These are phyloP conservation scores for Reutealis trisperma DNA, from an alignment of 345 rosid genomes.

Conservation along the genomic window DNA sequence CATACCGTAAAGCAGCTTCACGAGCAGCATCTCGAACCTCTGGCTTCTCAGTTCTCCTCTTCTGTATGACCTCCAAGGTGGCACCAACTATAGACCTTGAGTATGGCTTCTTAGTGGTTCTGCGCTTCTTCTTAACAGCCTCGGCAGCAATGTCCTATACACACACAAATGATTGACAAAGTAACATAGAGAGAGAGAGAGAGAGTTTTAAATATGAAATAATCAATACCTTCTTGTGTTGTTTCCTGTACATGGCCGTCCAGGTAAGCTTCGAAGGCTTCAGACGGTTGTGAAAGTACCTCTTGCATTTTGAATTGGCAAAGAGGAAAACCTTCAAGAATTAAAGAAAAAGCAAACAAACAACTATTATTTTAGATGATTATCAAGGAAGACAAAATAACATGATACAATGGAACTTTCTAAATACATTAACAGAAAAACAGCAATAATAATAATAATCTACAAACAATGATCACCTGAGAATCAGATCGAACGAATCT, in stretches of 20 bases:
- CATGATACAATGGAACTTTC: neutral
- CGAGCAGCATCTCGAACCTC: slow-evolving; percentile 73
- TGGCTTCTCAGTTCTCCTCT: slow-evolving; percentile 63
- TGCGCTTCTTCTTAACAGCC: slow-evolving; percentile 61
- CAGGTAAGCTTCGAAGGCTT: slow-evolving; percentile 94
- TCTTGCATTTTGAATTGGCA: slow-evolving; percentile 82
- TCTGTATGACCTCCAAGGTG: slow-evolving; percentile 70
- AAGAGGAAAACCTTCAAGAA: slow-evolving; percentile 77
- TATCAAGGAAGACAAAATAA: neutral
- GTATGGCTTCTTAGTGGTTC: slow-evolving; percentile 62
- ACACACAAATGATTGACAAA: neutral
- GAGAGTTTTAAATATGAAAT: neutral
- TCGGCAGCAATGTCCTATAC: slow-evolving; percentile 60
- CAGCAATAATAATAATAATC: too few species aligned
- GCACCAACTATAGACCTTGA: slow-evolving; percentile 78
- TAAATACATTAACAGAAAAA: neutral
- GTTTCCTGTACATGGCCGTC: slow-evolving; percentile 76
- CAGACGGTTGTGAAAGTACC: slow-evolving; percentile 88
- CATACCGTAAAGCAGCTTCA: slow-evolving; percentile 60
- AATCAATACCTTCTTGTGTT: slow-evolving; percentile 60
- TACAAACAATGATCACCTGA: slow-evolving; percentile 39
- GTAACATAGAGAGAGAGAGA: neutral
- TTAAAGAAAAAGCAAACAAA: neutral
- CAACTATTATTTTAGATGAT: neutral
- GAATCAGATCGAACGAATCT: slow-evolving; percentile 73